These are phyloP conservation scores for Rubroshorea leprosula DNA, from an alignment of 345 rosid species.

Conservation along the genomic window DNA sequence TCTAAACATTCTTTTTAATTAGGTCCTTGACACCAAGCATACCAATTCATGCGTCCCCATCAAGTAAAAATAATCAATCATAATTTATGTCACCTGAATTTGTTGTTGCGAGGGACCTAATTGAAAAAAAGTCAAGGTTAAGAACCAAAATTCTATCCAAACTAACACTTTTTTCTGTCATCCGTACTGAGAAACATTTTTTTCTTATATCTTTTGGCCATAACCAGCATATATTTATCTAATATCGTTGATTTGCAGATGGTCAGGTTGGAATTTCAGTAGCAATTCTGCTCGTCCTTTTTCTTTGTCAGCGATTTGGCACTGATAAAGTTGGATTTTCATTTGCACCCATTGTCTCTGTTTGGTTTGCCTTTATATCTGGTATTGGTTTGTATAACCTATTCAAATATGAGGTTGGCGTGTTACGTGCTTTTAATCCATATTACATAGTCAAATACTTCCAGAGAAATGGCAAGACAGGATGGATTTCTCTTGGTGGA, in stretches of 20 bases:
- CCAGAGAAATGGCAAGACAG: constrained; percentile 36
- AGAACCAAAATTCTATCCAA: no score
- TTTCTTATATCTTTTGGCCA: no score
- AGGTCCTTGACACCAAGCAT: no score
- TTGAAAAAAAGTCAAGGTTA: no score
- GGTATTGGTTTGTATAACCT: constrained; percentile 68
- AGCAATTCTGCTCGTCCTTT: constrained; percentile 21
- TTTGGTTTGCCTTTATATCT: constrained; percentile 22
- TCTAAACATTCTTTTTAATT: no score
- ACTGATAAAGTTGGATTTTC: constrained; percentile 31
- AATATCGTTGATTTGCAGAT: neutral
- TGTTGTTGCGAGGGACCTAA: no score
- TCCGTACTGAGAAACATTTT: no score
- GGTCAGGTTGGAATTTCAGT: constrained; percentile 24
- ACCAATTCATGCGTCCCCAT: no score
- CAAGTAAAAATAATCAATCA: no score
- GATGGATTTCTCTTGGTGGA: constrained; percentile 76
- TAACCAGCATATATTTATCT: constrained; percentile 9
- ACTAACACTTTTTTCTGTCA: no score
- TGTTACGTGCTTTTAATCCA: constrained; percentile 66
- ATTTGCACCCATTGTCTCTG: constrained; percentile 29
- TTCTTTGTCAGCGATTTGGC: constrained; percentile 18
- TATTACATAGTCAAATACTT: constrained; percentile 50
- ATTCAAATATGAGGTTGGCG: constrained; percentile 44
- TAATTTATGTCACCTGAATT: no score